Conservation (phyloP, 202 grass and related monocot species). For the Carex arenaria region DNA sequence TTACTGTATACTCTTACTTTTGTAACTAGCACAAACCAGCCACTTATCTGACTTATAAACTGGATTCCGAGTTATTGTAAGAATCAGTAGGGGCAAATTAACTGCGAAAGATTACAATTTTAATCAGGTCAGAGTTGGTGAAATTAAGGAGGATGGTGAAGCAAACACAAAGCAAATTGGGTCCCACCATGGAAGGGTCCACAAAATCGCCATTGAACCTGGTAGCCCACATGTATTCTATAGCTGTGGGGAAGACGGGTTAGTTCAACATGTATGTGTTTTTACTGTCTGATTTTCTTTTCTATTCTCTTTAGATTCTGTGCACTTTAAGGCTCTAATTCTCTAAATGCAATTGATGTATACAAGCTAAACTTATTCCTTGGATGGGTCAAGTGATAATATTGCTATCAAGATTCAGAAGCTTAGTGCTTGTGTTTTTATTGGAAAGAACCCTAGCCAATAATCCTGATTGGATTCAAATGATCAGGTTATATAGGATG, state of each 20-base stretch:
- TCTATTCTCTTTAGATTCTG: neutral
- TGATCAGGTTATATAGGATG: neutral
- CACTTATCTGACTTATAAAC: no score
- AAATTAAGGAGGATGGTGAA: conserved; percentile 39
- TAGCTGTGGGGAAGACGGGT: conserved; percentile 78
- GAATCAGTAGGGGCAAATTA: neutral
- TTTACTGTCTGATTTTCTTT: neutral
- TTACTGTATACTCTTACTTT: neutral
- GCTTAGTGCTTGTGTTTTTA: neutral
- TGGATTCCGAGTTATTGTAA: neutral
- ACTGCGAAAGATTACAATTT: neutral
- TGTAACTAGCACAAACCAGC: no score
- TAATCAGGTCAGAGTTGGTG: conserved; percentile 63
- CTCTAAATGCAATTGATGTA: neutral
- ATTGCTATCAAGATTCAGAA: neutral
- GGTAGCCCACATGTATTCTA: conserved; percentile 71
- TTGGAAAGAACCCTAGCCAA: neutral
- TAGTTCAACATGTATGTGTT: conserved; percentile 69
- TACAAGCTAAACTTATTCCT: neutral
- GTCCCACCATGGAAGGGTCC: conserved; percentile 35
- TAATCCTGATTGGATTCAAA: neutral
- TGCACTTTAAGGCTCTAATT: neutral
- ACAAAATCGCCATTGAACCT: conserved; percentile 65
- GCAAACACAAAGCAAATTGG: conserved; percentile 60
- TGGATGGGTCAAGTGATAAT: neutral